Conservation (phyloP, 2,329 filamentous ascomycete species). For the Sclerotinia spermophila region DNA sequence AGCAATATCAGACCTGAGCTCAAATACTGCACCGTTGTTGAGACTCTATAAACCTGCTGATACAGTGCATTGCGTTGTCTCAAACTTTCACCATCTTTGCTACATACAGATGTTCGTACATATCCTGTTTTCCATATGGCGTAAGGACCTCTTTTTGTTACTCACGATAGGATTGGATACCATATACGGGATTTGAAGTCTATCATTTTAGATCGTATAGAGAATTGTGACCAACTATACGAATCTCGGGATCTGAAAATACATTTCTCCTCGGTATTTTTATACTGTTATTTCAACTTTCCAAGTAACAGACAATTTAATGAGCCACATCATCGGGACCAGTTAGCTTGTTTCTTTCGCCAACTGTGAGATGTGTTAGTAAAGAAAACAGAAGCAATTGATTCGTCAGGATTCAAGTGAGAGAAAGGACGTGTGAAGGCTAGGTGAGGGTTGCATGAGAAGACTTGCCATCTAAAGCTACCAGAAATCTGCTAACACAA, state of each 20-base stretch:
- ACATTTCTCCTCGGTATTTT: not conserved
- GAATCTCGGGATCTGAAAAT: not conserved
- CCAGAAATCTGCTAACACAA: conserved; percentile 78
- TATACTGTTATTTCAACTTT: not conserved
- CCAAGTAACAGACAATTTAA: not conserved
- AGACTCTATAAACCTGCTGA: not conserved
- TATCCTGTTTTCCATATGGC: not conserved
- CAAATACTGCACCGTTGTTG: not conserved
- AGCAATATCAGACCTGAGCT: not conserved
- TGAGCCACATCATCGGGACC: conserved; percentile 22
- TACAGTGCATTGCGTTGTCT: not conserved
- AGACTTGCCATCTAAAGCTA: conserved; percentile 69
- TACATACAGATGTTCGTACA: not conserved
- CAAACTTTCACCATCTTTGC: not conserved
- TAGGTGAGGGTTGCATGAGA: too few relatives aligned
- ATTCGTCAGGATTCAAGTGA: not conserved
- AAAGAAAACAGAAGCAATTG: not conserved
- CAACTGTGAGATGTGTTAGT: conserved; percentile 26
- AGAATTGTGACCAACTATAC: not conserved
- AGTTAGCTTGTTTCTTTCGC: conserved; percentile 33
- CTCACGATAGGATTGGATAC: not conserved
- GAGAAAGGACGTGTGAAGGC: not conserved
- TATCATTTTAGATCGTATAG: not conserved
- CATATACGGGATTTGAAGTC: not conserved
- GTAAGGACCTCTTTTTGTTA: not conserved